A percentile compares a stretch with the other conserved stretches of the same genome.
phyloP scores from a whole-genome alignment of 148 eudicot species.

The Chenopodium quinoa region DNA sequence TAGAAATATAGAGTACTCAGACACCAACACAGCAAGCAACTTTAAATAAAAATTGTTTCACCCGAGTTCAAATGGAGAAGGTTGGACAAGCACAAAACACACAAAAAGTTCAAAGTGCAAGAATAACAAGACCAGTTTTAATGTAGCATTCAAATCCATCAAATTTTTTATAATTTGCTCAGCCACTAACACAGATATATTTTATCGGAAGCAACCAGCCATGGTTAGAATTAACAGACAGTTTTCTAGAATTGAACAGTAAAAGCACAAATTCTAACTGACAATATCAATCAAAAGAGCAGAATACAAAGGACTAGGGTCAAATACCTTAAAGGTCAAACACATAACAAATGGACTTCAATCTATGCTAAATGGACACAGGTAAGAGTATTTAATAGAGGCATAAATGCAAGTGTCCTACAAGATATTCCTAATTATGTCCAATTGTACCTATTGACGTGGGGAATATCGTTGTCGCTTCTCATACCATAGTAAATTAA shows the following conservation, averaged over 20 bases:
- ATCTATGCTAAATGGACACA: too few relatives aligned
- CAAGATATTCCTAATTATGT: too few relatives aligned
- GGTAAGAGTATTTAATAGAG: too few relatives aligned
- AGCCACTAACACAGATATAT: background rate
- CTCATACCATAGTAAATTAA: too few relatives aligned
- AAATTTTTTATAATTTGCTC: background rate
- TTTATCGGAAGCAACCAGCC: background rate
- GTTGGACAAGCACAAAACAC: background rate
- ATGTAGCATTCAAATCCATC: slow-evolving; percentile 4
- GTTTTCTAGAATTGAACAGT: background rate
- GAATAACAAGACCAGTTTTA: background rate
- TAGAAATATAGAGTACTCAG: background rate
- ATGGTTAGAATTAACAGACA: background rate
- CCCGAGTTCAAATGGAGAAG: background rate
- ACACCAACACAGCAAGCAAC: too few relatives aligned
- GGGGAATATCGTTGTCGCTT: too few relatives aligned
- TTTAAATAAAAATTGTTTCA: too few relatives aligned
- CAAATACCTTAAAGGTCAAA: background rate
- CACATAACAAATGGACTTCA: background rate
- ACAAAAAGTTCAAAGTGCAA: background rate
- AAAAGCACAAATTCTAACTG: background rate
- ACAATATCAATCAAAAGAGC: background rate
- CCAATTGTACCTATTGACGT: too few relatives aligned
- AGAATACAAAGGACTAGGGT: background rate
- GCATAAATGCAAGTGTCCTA: too few relatives aligned